Evolutionary conservation across 2,329 filamentous ascomycete species (phyloP).

Genomic region (Chaetomium olivaceum): DNA sequence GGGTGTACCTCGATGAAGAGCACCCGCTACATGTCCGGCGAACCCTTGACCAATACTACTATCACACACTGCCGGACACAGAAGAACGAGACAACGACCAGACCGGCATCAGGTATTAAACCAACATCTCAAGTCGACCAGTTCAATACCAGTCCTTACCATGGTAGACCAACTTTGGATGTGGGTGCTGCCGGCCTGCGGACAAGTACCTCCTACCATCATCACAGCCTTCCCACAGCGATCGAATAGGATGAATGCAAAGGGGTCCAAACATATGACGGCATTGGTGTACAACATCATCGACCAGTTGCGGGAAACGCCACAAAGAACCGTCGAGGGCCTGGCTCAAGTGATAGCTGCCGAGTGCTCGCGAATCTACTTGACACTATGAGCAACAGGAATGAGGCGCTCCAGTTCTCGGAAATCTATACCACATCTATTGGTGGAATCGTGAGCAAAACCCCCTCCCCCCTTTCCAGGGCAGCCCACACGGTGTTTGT

Average conservation of each 20-base stretch:
- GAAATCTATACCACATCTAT: neutral
- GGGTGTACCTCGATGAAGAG: neutral
- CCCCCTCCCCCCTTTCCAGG: no score
- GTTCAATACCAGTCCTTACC: neutral
- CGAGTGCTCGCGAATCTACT: neutral
- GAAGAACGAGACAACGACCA: neutral
- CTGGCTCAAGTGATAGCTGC: neutral
- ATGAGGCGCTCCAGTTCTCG: neutral
- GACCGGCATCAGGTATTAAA: neutral
- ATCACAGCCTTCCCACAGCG: neutral
- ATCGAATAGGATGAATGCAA: neutral
- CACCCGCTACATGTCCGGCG: neutral
- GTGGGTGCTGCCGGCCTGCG: neutral
- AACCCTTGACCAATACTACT: neutral
- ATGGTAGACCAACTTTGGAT: neutral
- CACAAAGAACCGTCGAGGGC: neutral
- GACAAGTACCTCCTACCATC: neutral
- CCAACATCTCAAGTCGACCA: neutral
- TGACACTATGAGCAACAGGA: neutral
- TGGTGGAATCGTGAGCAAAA: neutral
- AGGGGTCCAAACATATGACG: neutral
- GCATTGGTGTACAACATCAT: neutral
- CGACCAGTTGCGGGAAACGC: neutral
- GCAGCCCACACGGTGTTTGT: no score
- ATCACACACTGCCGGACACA: neutral